phyloP scores from a whole-genome alignment of 148 eudicot genomes.

The Bassia scoparia region DNA sequence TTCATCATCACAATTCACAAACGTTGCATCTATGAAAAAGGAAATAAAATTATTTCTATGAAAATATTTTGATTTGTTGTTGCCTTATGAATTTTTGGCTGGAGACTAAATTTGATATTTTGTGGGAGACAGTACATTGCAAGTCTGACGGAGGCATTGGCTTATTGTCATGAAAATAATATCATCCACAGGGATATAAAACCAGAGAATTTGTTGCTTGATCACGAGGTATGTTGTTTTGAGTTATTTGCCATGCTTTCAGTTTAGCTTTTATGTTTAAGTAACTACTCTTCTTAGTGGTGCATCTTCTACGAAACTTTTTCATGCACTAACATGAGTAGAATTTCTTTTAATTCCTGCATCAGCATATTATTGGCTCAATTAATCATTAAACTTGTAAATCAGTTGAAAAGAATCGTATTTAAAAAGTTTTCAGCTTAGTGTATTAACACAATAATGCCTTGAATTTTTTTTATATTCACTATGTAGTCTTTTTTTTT shows the following conservation, averaged over 20 bases:
- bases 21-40: too few species aligned
- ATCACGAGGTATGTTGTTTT: conserved; percentile 76
- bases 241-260: background rate
- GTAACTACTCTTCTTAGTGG: background rate
- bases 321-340: too few species aligned
- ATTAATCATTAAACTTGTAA: background rate
- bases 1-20: too few species aligned
- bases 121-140: conserved; percentile 54
- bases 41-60: too few species aligned
- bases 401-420: background rate
- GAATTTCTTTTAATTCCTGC: background rate
- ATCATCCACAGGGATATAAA: conserved; percentile 95
- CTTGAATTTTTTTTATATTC: background rate
- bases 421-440: background rate
- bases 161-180: conserved; percentile 78
- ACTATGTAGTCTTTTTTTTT: too few species aligned
- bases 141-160: conserved; percentile 74
- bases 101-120: background rate
- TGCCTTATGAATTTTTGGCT: background rate
- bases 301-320: background rate
- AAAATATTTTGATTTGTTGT: background rate
- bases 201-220: conserved; percentile 87
- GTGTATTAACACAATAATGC: background rate
- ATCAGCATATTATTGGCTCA: background rate
- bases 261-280: background rate